Percentiles rank a stretch among this genome's conserved stretches.
phyloP scores from a whole-genome alignment of 2,329 filamentous ascomycete species.

The Xylariomycetidae sp. region DNA sequence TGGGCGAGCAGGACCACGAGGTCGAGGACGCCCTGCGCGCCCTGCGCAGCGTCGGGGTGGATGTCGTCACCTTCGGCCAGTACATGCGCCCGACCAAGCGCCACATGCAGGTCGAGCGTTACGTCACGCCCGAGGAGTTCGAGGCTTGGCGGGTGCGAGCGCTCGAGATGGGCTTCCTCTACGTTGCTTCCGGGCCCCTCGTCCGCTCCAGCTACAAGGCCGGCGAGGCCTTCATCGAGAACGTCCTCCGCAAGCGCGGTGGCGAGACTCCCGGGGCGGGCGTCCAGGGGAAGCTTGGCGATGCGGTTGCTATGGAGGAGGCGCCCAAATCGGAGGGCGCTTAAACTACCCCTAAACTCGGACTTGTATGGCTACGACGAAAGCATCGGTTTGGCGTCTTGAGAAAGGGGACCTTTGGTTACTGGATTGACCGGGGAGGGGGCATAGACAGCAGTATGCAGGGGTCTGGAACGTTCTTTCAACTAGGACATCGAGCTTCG shows the following conservation, averaged over 20 bases:
- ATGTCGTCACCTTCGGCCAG: conserved; percentile 98
- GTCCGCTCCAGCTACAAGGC: conserved; percentile 97
- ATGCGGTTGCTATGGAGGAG: conserved; percentile 18
- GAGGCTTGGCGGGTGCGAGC: conserved; percentile 87
- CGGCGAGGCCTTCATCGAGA: conserved; percentile 97
- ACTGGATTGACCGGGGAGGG: too few species aligned
- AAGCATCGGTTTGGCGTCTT: too few species aligned
- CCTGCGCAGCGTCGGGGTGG: conserved; percentile 72
- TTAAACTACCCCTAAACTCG: too few species aligned
- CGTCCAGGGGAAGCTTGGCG: conserved; percentile 14
- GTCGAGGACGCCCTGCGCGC: conserved; percentile 73
- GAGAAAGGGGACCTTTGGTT: too few species aligned
- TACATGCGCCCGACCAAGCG: conserved; percentile 99
- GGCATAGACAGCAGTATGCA: too few species aligned
- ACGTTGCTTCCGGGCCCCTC: conserved; percentile 88
- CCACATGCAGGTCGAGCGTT: conserved; percentile 94
- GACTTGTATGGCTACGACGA: too few species aligned
- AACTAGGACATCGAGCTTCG: too few species aligned
- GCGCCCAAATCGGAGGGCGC: too few species aligned
- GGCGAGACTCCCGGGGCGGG: conserved; percentile 30
- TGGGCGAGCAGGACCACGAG: conserved; percentile 88
- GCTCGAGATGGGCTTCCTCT: conserved; percentile 91
- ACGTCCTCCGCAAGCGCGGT: conserved; percentile 81
- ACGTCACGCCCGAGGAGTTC: conserved; percentile 86
- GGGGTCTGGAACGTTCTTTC: too few species aligned